A percentile compares a stretch with the other conserved stretches of the same genome.
Evolutionary conservation across 345 rosid species (phyloP).

Genomic region (Syzygium jambos): DNA sequence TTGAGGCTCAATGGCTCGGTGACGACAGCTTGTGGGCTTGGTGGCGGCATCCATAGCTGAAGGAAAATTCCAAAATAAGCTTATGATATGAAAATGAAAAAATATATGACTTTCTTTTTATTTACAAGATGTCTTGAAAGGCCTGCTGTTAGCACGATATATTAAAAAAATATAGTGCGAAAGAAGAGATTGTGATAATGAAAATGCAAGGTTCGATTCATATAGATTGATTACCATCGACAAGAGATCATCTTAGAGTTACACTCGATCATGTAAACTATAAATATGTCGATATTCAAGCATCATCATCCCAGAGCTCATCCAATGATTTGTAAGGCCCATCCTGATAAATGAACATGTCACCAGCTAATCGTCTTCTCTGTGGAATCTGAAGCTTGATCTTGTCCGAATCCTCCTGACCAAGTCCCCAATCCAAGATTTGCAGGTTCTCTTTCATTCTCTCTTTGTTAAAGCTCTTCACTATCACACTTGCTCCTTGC

Average conservation of each 20-base stretch:
- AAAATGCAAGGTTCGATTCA: neutral
- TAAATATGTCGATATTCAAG: neutral
- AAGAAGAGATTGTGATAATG: neutral
- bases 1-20: no score
- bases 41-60: no score
- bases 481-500: neutral
- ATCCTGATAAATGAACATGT: neutral
- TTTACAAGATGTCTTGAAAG: no score
- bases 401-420: neutral
- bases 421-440: neutral
- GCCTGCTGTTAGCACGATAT: neutral
- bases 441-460: slow-evolving; percentile 4
- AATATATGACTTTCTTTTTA: neutral
- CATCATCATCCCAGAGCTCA: slow-evolving; percentile 1
- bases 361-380: neutral
- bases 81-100: neutral
- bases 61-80: neutral
- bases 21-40: no score
- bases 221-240: neutral
- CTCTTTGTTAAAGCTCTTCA: slow-evolving; percentile 4
- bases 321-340: slow-evolving; percentile 5
- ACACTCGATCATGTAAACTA: neutral
- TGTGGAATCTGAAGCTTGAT: slow-evolving; percentile 2
- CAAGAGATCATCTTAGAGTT: neutral
- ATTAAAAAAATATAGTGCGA: neutral